A percentile compares a stretch with the other conserved stretches of the same genome.
phyloP scores from a whole-genome alignment of 2,329 filamentous ascomycete species.

The Colletotrichum echinochloae region DNA sequence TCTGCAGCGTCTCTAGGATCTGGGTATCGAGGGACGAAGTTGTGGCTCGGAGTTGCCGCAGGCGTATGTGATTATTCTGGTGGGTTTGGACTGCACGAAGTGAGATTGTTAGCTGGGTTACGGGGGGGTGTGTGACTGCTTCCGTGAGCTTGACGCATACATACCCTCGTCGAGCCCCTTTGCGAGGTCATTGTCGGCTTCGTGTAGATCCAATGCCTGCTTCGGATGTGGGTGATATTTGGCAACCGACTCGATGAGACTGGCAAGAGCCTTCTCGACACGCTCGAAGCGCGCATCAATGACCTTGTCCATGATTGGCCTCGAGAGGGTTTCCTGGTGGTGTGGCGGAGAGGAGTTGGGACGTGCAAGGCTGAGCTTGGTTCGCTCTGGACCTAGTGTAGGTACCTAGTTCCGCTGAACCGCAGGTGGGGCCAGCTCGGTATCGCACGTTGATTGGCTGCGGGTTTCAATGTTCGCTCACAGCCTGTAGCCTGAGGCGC shows the following conservation, averaged over 20 bases:
- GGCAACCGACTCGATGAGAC: constrained; percentile 81
- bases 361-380: constrained; percentile 36
- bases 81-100: constrained; percentile 72
- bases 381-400: not conserved
- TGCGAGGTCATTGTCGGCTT: constrained; percentile 76
- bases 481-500: constrained; percentile 40
- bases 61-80: constrained; percentile 78
- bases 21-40: constrained; percentile 76
- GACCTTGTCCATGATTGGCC: constrained; percentile 67
- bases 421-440: not conserved
- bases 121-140: too few relatives aligned
- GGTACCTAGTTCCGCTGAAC: not conserved
- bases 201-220: constrained; percentile 76
- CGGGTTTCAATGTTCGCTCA: constrained; percentile 14
- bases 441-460: constrained; percentile 30
- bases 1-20: constrained; percentile 76
- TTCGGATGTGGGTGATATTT: constrained; percentile 82
- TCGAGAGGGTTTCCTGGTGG: not conserved
- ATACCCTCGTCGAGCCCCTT: constrained; percentile 74
- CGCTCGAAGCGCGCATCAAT: constrained; percentile 74
- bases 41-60: constrained; percentile 75
- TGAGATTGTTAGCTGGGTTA: not conserved
- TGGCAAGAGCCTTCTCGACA: constrained; percentile 74
- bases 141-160: constrained; percentile 55
- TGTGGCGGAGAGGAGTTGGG: constrained; percentile 7